Evolutionary conservation across 768 basidiomycete genomes (phyloP), one percentile per base, ranked within the genome.

Genomic region (Tephrocybe sp.): DNA sequence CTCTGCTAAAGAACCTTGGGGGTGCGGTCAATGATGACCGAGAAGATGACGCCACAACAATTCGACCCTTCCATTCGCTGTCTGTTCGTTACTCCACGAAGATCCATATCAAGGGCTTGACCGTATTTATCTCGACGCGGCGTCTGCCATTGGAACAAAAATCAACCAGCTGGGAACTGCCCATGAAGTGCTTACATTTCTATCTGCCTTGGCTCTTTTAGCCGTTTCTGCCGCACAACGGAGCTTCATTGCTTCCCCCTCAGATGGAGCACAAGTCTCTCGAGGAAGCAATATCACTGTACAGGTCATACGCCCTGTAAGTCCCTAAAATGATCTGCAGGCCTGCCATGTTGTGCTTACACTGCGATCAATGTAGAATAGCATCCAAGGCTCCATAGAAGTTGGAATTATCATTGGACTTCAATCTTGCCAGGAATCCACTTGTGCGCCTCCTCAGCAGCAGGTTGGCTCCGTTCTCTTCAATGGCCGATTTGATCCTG

Each of bases 341-440:
- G 12, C 37, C 3, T 15, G 29, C 42, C 37, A 37, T 37, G 9
- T 22, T 24, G 40, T 18, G 18, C 16, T 15, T n/a, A 21, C 16
- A n/a, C 37, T 10, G n/a, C 38, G 9, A 3, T 4, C 41, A 9
- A n/a, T n/a, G n/a, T 38, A 78, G 75, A 62, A 71, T 25, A 55
- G 65, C 29, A 54, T 72, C 16, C 57, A 72, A 34, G 70, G 71
- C 4, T 70, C 69, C n/a, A 65, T 59, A 41, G 74, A 78, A 52
- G 70, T 75, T 3, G 75, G 72, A 16, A 56, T 78, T 30, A 69
- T 67, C 19, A 71, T 79, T 44, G 71, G 70, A 11, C 52, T 78
- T 46, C 60, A 66, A 38, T 67, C 68, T 30, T 78, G 76, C 57
- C 33, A 57, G 19, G 52, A 56, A 25, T 55, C 57, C 3, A 52